Conservation (phyloP, 306 rosid genomes). For the Glycine latifolia region DNA sequence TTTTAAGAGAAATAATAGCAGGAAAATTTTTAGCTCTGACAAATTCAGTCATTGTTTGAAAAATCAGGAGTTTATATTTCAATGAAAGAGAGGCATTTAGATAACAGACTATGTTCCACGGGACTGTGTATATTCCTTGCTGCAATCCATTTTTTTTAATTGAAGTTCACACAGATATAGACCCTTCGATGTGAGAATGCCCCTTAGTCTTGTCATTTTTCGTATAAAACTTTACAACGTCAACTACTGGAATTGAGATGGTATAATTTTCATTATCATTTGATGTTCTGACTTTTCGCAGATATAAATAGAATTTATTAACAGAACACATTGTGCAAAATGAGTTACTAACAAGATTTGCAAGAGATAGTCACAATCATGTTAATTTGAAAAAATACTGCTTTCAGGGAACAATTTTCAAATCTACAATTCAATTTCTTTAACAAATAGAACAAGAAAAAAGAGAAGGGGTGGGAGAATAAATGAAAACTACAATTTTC, state of each 20-base stretch:
- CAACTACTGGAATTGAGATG: not conserved
- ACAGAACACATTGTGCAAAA: too few relatives aligned
- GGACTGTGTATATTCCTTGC: not conserved
- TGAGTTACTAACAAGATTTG: too few relatives aligned
- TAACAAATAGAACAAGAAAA: not conserved
- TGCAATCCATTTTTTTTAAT: not conserved
- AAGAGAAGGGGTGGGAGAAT: not conserved
- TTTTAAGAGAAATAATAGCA: not conserved
- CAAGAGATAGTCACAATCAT: not conserved
- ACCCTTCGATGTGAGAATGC: not conserved
- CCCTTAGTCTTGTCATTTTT: not conserved
- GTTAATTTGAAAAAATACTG: not conserved
- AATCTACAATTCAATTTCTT: slow-evolving; percentile 20
- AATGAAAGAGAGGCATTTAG: not conserved
- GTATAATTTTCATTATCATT: not conserved
- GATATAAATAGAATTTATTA: not conserved
- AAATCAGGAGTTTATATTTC: not conserved
- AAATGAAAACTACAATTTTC: not conserved
- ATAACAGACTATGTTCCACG: not conserved
- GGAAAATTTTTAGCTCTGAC: not conserved
- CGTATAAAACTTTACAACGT: not conserved
- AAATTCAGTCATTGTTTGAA: slow-evolving; percentile 1
- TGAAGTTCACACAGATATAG: not conserved
- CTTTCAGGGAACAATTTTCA: not conserved
- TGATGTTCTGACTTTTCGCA: not conserved